Conservation (phyloP, 805 yeast species). For the Myxozyma sirexii region DNA sequence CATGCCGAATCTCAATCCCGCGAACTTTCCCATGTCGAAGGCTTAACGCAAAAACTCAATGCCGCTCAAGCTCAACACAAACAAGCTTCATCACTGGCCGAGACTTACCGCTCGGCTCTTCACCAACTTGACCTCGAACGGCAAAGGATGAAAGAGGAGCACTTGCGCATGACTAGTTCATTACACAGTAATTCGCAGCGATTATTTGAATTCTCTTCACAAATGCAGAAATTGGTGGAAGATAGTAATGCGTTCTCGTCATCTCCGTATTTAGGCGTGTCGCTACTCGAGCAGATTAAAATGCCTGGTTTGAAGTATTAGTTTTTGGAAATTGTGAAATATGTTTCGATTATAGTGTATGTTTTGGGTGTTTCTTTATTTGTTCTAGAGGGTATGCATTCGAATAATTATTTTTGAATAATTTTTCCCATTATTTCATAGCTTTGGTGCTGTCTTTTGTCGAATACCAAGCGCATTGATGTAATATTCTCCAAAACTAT, state of each 20-base stretch:
- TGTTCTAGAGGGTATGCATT: not conserved
- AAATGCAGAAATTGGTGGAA: slow-evolving; percentile 21
- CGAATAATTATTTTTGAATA: too few relatives aligned
- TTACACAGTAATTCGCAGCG: slow-evolving; percentile 9
- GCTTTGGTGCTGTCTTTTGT: not conserved
- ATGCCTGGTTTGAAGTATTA: not conserved
- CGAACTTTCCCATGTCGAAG: not conserved
- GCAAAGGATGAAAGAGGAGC: slow-evolving; percentile 7
- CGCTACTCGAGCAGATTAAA: not conserved
- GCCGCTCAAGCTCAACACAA: not conserved
- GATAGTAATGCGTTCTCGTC: slow-evolving; percentile 12
- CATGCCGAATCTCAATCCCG: not conserved
- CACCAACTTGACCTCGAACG: slow-evolving; percentile 18
- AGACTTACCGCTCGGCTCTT: not conserved
- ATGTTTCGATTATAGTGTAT: not conserved
- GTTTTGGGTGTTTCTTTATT: not conserved
- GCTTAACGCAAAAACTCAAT: not conserved
- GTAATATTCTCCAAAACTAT: slow-evolving; percentile 2
- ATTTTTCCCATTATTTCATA: not conserved
- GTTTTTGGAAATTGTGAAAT: not conserved
- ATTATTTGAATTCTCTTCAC: slow-evolving; percentile 17
- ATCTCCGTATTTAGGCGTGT: not conserved
- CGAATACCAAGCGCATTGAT: not conserved
- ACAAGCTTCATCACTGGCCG: not conserved
- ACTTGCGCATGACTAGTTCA: not conserved